These are phyloP conservation scores for Acanthamoeba sp. DNA, from an alignment of 208 protist genomes.

Conservation along the genomic window DNA sequence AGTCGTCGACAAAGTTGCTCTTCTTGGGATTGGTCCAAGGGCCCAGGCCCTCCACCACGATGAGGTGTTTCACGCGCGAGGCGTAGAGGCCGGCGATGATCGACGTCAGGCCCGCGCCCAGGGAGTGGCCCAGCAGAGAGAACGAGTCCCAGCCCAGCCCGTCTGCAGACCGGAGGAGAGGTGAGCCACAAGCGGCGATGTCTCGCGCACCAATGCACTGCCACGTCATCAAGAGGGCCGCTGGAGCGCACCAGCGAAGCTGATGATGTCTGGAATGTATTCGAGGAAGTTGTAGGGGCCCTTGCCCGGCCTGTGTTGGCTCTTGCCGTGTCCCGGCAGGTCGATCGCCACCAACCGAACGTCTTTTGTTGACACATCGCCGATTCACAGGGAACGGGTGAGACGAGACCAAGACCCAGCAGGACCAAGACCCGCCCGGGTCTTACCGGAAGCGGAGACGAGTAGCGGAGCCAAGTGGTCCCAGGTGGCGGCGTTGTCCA, in stretches of 20 bases:
- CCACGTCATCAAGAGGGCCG: background rate
- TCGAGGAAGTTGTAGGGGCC: slow-evolving; percentile 11
- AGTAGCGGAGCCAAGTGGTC: slow-evolving; percentile 46
- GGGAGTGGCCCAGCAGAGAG: slow-evolving; percentile 19
- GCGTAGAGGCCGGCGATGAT: slow-evolving; percentile 45
- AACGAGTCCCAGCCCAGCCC: slow-evolving; percentile 42
- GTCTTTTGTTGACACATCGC: background rate
- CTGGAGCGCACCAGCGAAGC: slow-evolving; percentile 11
- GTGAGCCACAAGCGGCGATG: too few species aligned
- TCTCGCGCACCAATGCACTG: background rate
- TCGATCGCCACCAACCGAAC: slow-evolving; percentile 13
- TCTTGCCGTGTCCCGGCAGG: slow-evolving; percentile 7
- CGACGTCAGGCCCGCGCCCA: background rate
- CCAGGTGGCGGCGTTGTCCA: slow-evolving; percentile 50
- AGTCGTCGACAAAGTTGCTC: slow-evolving; percentile 14
- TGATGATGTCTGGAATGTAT: slow-evolving; percentile 65
- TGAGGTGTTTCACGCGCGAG: background rate
- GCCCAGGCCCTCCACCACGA: slow-evolving; percentile 43
- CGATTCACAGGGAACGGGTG: background rate
- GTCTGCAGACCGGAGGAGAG: background rate
- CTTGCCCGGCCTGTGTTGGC: slow-evolving; percentile 1
- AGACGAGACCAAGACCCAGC: background rate
- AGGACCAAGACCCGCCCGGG: background rate
- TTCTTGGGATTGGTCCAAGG: slow-evolving; percentile 7
- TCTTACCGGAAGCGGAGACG: background rate